A percentile compares a stretch with the other conserved stretches of the same genome.
Conservation (phyloP, 257 asterid genomes). For the Ilex asprella region DNA sequence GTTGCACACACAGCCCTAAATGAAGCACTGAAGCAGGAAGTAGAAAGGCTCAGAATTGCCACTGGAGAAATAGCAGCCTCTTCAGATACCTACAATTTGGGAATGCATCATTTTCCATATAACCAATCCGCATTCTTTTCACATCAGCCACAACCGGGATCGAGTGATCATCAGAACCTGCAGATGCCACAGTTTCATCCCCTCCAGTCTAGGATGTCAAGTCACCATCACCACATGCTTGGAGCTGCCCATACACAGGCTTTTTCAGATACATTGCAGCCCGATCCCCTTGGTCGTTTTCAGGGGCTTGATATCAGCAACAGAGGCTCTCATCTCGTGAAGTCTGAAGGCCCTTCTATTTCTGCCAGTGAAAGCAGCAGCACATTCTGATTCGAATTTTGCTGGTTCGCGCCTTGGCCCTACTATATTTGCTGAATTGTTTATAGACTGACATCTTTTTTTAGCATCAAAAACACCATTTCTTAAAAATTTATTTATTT, state of each 20-base stretch:
- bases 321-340: constrained; percentile 39
- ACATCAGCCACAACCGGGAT: constrained; percentile 42
- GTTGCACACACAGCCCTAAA: constrained; percentile 49
- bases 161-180: constrained; percentile 36
- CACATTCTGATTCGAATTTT: constrained; percentile 32
- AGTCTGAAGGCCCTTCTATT: constrained; percentile 51
- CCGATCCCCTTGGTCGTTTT: constrained; percentile 47
- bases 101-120: constrained; percentile 66
- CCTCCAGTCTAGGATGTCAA: constrained; percentile 47
- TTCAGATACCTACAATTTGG: constrained; percentile 46
- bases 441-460: constrained; percentile 27
- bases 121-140: constrained; percentile 50
- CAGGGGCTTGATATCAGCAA: constrained; percentile 60
- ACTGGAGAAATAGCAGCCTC: constrained; percentile 67
- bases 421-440: constrained; percentile 33
- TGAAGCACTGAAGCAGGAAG: constrained; percentile 86
- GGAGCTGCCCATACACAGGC: constrained; percentile 16
- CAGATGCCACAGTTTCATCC: constrained; percentile 62
- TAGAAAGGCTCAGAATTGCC: constrained; percentile 70
- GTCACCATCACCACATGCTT: constrained; percentile 31
- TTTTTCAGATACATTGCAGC: constrained; percentile 27
- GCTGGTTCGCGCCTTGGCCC: constrained; percentile 5
- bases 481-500: not conserved
- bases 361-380: constrained; percentile 67
- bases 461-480: constrained; percentile 14